Evolutionary conservation across 768 basidiomycete genomes (phyloP).

Genomic region (Dioszegia aurantiaca): DNA sequence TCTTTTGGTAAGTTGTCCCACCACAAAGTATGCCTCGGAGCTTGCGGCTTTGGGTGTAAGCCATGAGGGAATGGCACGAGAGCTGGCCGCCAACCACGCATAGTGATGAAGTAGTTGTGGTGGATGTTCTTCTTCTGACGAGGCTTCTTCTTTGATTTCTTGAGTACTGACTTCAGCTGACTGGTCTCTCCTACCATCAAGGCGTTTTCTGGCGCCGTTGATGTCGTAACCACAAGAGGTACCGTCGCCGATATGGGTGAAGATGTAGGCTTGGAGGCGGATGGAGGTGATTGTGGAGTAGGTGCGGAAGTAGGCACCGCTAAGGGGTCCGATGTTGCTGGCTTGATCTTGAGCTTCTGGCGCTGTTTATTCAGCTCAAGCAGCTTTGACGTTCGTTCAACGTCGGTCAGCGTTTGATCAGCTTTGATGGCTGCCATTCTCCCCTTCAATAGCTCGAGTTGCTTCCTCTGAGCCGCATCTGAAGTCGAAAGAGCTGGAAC

Average conservation of each 20-base stretch:
- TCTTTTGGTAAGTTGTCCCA: constrained; percentile 43
- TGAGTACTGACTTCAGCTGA: constrained; percentile 38
- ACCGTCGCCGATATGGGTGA: too few species aligned
- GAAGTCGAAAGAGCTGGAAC: too few species aligned
- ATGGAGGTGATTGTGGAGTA: neutral
- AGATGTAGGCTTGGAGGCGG: neutral
- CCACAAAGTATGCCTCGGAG: constrained; percentile 37
- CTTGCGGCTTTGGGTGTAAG: constrained; percentile 37
- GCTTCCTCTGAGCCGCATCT: neutral
- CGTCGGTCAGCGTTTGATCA: constrained; percentile 3
- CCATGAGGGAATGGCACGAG: constrained; percentile 46
- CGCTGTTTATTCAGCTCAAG: neutral
- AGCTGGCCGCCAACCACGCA: constrained; percentile 39
- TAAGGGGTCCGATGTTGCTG: neutral
- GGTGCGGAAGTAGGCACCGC: neutral
- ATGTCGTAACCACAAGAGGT: neutral
- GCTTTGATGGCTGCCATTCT: constrained; percentile 10
- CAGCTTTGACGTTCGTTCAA: neutral
- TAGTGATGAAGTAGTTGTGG: constrained; percentile 47
- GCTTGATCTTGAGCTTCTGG: neutral
- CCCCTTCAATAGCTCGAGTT: constrained; percentile 1
- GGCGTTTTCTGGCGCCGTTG: constrained; percentile 21
- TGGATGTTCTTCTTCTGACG: constrained; percentile 38
- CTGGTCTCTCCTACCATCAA: constrained; percentile 42
- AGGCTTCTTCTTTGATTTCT: constrained; percentile 44